Percentiles rank a stretch among this genome's conserved stretches.
These are phyloP conservation scores for Dichotomopilus funicola DNA, from an alignment of 2,329 filamentous ascomycete genomes.

Conservation along the genomic window DNA sequence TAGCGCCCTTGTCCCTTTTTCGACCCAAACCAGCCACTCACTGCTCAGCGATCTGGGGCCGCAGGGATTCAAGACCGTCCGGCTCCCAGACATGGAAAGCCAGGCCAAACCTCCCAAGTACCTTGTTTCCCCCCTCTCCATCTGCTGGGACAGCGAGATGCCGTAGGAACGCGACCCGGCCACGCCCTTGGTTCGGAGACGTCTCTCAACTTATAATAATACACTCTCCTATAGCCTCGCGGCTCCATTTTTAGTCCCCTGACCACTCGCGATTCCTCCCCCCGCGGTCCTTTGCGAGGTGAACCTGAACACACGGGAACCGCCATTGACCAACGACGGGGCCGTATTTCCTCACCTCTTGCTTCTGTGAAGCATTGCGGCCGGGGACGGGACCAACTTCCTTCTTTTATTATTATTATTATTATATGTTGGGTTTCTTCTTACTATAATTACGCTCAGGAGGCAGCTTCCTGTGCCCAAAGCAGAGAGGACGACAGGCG, in stretches of 20 bases:
- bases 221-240: neutral
- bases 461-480: neutral
- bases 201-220: neutral
- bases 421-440: too few species aligned
- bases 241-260: constrained; percentile 8
- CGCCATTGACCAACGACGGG: neutral
- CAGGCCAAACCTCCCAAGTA: constrained; percentile 2
- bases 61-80: neutral
- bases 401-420: neutral
- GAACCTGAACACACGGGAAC: too few species aligned
- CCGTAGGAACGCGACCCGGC: constrained; percentile 1
- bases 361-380: neutral
- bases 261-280: neutral
- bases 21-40: constrained; percentile 10
- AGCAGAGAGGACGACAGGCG: too few species aligned
- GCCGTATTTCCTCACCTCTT: neutral
- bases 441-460: neutral
- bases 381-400: neutral
- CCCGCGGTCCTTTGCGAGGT: neutral
- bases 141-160: constrained; percentile 2
- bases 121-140: neutral
- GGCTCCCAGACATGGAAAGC: neutral
- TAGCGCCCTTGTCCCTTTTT: constrained; percentile 11
- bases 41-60: neutral
- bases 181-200: neutral